Evolutionary conservation across 352 stramenopile species (phyloP).

Genomic region (Pythium utonaiense): DNA sequence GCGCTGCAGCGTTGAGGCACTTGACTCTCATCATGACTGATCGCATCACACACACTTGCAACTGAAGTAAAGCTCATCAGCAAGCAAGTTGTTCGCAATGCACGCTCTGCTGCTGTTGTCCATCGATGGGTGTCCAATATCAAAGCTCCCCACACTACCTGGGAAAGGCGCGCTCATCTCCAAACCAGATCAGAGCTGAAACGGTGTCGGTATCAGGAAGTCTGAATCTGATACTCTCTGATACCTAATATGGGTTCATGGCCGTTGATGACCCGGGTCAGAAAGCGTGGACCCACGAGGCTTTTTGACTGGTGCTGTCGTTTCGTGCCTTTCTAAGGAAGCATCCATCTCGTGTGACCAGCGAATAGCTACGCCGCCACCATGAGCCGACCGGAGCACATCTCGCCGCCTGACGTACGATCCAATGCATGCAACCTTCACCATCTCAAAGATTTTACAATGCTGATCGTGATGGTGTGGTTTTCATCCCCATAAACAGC

Average conservation of each 20-base stretch:
- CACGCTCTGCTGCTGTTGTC: too few species aligned
- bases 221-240: slow-evolving; percentile 1
- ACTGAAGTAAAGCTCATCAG: too few species aligned
- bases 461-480: not conserved
- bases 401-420: slow-evolving; percentile 77
- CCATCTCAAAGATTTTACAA: not conserved
- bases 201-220: not conserved
- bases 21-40: too few species aligned
- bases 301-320: slow-evolving; percentile 26
- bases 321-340: slow-evolving; percentile 20
- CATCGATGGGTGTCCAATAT: too few species aligned
- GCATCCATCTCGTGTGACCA: slow-evolving; percentile 18
- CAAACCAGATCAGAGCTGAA: not conserved
- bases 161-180: too few species aligned
- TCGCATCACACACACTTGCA: too few species aligned
- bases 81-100: too few species aligned
- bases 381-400: slow-evolving; percentile 88
- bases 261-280: not conserved
- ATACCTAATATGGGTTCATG: too few species aligned
- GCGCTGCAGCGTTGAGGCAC: too few species aligned
- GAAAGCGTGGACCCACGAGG: slow-evolving; percentile 1
- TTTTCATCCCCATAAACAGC: slow-evolving; percentile 31
- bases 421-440: not conserved
- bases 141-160: too few species aligned
- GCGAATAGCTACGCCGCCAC: not conserved